Percentiles rank a stretch among this genome's conserved stretches.
phyloP scores from a whole-genome alignment of 305 asterid genomes.

The Fraxinus velutina region DNA sequence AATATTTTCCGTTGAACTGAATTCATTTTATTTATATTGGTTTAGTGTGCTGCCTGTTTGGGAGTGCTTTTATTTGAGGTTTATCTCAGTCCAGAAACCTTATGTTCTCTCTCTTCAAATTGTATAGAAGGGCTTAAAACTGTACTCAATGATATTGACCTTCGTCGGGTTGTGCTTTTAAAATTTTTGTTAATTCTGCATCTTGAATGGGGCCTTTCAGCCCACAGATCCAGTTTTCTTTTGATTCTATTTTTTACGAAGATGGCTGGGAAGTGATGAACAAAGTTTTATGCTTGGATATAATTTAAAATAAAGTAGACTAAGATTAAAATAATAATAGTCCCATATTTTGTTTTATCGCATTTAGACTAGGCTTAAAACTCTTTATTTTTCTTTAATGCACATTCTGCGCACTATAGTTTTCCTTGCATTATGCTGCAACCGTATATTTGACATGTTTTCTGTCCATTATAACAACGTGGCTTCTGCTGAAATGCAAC shows the following conservation, averaged over 20 bases:
- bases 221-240: background rate
- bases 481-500: background rate
- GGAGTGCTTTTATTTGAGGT: conserved; percentile 2
- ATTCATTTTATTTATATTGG: background rate
- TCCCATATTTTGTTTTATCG: background rate
- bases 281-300: conserved; percentile 7
- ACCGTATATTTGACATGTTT: conserved; percentile 4
- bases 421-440: conserved; percentile 21
- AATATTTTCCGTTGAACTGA: background rate
- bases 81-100: conserved; percentile 4
- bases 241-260: background rate
- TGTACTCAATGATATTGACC: background rate
- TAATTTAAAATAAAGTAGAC: conserved; percentile 19
- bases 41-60: background rate
- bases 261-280: conserved; percentile 12
- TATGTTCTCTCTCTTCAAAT: conserved; percentile 1
- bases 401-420: background rate
- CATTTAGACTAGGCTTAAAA: background rate
- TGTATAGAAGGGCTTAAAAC: background rate
- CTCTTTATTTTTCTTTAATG: conserved; percentile 6
- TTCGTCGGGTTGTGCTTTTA: background rate
- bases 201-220: background rate
- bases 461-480: background rate
- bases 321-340: conserved; percentile 4
- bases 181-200: background rate